Conservation (phyloP, 2,329 filamentous ascomycete genomes). For the Fragosphaeria purpurea region DNA sequence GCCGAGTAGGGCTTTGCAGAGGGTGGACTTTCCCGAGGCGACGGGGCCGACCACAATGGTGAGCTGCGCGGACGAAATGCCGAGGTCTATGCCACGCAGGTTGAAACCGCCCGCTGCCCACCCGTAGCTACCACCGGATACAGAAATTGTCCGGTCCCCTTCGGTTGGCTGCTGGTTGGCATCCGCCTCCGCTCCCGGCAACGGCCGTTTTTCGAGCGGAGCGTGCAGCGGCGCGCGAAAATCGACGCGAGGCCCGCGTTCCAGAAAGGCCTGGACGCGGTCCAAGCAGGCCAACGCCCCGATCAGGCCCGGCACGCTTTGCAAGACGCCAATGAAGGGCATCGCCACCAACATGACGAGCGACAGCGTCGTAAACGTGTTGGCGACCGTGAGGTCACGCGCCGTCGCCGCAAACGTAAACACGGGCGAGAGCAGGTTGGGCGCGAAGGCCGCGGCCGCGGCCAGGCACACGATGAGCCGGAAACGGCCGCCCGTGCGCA, state of each 20-base stretch:
- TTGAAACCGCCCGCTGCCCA: constrained; percentile 22
- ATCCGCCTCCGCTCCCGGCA: not conserved
- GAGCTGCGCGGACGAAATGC: constrained; percentile 21
- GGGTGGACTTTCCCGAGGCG: constrained; percentile 34
- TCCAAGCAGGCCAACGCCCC: constrained; percentile 22
- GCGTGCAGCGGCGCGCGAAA: constrained; percentile 12
- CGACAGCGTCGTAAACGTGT: constrained; percentile 23
- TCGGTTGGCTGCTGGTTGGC: not conserved
- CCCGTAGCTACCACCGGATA: constrained; percentile 21
- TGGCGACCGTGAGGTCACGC: constrained; percentile 15
- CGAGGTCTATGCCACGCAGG: constrained; percentile 24
- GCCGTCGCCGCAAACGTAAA: constrained; percentile 21
- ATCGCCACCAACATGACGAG: constrained; percentile 24
- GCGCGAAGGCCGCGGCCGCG: constrained; percentile 23
- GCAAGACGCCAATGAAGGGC: constrained; percentile 23
- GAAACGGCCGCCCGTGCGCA: constrained; percentile 20
- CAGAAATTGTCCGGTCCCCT: not conserved
- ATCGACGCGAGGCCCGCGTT: constrained; percentile 18
- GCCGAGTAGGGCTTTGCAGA: constrained; percentile 30
- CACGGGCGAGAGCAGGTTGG: constrained; percentile 26
- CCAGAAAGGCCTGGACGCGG: constrained; percentile 29
- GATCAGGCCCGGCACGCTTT: constrained; percentile 22
- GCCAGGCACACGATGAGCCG: constrained; percentile 18
- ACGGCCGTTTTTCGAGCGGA: not conserved
- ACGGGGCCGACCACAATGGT: constrained; percentile 33